phyloP scores from a whole-genome alignment of 176 grass and related monocot species.

The Raddia distichophylla region DNA sequence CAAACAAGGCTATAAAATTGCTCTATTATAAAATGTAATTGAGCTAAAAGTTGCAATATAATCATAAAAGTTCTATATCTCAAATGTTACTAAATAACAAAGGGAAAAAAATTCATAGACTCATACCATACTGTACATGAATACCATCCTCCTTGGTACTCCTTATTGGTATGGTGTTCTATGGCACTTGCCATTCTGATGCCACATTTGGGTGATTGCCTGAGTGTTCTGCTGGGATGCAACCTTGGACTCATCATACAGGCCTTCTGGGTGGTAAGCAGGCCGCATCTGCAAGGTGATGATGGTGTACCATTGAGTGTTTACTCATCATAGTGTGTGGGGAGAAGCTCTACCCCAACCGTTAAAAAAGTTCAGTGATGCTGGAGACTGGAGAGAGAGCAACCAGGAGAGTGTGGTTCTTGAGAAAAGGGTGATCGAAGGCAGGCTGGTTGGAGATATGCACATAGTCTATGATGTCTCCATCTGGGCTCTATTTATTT shows the following conservation, averaged over 20 bases:
- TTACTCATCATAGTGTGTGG: constrained; percentile 23
- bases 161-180: constrained; percentile 66
- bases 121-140: too few relatives aligned
- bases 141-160: constrained; percentile 68
- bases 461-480: constrained; percentile 73
- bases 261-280: constrained; percentile 63
- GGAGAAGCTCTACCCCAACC: neutral
- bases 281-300: constrained; percentile 59
- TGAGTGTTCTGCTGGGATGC: constrained; percentile 44
- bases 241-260: constrained; percentile 67
- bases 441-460: constrained; percentile 74
- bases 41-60: too few relatives aligned
- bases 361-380: constrained; percentile 3
- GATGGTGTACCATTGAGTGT: constrained; percentile 12
- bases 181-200: constrained; percentile 62
- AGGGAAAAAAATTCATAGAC: too few relatives aligned
- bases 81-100: too few relatives aligned
- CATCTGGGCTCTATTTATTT: constrained; percentile 64
- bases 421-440: constrained; percentile 81
- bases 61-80: too few relatives aligned
- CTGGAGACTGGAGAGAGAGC: constrained; percentile 39
- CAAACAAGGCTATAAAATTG: too few relatives aligned
- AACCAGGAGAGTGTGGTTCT: constrained; percentile 72
- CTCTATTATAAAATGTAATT: too few relatives aligned
- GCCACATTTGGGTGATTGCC: constrained; percentile 60